Evolutionary conservation across 1,139 yeast genomes (phyloP).

Genomic region (Suhomyces choctaworum): DNA sequence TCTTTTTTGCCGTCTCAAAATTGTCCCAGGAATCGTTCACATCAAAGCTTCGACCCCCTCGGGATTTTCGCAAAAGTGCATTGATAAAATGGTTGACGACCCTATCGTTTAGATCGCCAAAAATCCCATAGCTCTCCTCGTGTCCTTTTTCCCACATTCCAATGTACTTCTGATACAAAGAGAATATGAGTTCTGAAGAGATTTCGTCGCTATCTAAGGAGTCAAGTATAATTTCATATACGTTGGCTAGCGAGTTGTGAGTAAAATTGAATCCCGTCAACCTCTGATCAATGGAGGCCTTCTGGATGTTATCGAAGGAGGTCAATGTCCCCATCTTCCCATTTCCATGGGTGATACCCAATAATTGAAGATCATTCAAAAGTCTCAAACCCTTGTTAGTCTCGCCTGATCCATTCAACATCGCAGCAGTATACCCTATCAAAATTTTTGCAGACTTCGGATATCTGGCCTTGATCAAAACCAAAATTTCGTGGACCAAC

Average conservation of each 20-base stretch:
- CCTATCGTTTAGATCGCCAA: constrained; percentile 23
- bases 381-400: constrained; percentile 18
- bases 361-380: constrained; percentile 28
- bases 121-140: not conserved
- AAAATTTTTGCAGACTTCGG: constrained; percentile 37
- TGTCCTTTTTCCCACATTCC: constrained; percentile 1
- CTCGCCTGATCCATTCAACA: constrained; percentile 22
- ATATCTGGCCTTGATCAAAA: constrained; percentile 32
- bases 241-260: constrained; percentile 24
- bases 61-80: constrained; percentile 27
- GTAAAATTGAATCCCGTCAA: constrained; percentile 29
- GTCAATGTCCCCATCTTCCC: constrained; percentile 18
- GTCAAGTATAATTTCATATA: constrained; percentile 30
- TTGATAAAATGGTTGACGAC: constrained; percentile 33
- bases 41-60: constrained; percentile 22
- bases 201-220: constrained; percentile 17
- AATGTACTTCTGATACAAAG: constrained; percentile 26
- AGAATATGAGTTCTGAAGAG: constrained; percentile 21
- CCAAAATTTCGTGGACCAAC: constrained; percentile 34
- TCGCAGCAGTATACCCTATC: constrained; percentile 39
- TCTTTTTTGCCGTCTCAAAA: constrained; percentile 33
- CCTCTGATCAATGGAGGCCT: constrained; percentile 34
- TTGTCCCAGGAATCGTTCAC: constrained; percentile 20
- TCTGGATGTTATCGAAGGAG: constrained; percentile 17
- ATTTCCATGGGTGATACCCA: constrained; percentile 24